Evolutionary conservation across 768 basidiomycete genomes (phyloP), one percentile per base, ranked within the genome.

Genomic region (Leucosporidium yakuticum): DNA sequence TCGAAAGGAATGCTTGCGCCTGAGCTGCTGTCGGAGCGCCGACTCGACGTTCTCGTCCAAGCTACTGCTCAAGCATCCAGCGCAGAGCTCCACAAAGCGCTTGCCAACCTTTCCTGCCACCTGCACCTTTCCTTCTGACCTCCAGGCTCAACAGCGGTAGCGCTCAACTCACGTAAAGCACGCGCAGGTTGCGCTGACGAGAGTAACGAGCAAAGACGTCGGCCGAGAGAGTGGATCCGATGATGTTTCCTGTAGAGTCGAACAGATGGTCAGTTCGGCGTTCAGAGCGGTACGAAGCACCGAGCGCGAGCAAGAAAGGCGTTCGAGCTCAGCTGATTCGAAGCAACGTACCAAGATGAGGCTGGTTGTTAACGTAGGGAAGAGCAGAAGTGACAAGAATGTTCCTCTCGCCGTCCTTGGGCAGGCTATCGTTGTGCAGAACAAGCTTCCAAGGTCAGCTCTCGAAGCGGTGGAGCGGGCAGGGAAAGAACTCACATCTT

Each of bases 211-310:
- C 93, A 79, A 88, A 98, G 44, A 98, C 94, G 78, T 98, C 96
- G 3, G 96, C 96, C 75, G 94, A 97, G 36, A 98, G 83, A 11
- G 90, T 93, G 73, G 95, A 98, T 68, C 95, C 94, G 73, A 94
- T 94, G 76, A 92, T 89, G 77, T 93, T 91, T 59, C 90, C 90
- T 85, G 54, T 58, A 19, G 31, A 65, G 27, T 47, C 48, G 66
- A 69, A 77, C 86, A 94, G 93, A 54, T 96, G 84, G 83, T 97
- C 93, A 31, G 95, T 93, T 27, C n/a, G 32, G 39, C 27, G 1
- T 21, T 39, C 31, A 4, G 48, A 25, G 36, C 31, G 8, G 32
- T 32, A 4, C 19, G 19, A 54, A 23, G 32, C 25, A 27, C 32
- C 9, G 34, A 59, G 57, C 19, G 3, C 4, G 14, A 6, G 11